phyloP scores from a whole-genome alignment of 192 early-diverging fungal genomes.

The Mortierella claussenii region DNA sequence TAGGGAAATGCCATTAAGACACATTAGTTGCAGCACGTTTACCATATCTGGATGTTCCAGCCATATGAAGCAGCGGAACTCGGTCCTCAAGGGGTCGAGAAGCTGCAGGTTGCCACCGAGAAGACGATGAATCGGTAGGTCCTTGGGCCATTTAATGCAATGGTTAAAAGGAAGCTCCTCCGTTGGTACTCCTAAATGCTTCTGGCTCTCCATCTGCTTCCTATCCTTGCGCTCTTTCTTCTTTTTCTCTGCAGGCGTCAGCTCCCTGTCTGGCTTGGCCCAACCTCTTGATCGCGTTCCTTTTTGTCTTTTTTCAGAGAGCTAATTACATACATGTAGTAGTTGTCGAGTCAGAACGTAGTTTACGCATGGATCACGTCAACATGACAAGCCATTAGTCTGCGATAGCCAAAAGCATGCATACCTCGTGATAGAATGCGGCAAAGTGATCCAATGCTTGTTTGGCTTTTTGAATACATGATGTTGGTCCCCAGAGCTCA shows the following conservation, averaged over 20 bases:
- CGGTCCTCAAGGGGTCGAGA: conserved; percentile 14
- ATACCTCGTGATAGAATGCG: conserved; percentile 22
- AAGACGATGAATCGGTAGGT: conserved; percentile 5
- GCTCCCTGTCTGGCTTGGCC: conserved; percentile 42
- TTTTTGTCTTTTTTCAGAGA: conserved; percentile 6
- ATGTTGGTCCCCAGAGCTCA: conserved; percentile 24
- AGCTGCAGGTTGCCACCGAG: conserved; percentile 22
- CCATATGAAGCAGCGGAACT: conserved; percentile 43
- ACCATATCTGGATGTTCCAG: conserved; percentile 21
- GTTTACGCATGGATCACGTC: too few relatives aligned
- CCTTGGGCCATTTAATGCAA: conserved; percentile 27
- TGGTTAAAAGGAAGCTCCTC: conserved; percentile 6
- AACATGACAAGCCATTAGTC: background rate
- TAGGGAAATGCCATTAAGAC: too few relatives aligned
- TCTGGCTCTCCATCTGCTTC: conserved; percentile 4
- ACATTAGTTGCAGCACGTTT: too few relatives aligned
- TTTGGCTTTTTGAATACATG: conserved; percentile 27
- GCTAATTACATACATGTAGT: too few relatives aligned
- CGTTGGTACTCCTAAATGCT: conserved; percentile 13
- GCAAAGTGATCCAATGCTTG: conserved; percentile 9
- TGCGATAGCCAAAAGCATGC: background rate
- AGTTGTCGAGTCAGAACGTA: too few relatives aligned
- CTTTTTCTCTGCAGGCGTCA: conserved; percentile 26
- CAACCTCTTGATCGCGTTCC: conserved; percentile 23
- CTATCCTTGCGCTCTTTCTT: conserved; percentile 18